Percentiles rank a stretch among this genome's conserved stretches.
phyloP scores from a whole-genome alignment of 1,139 yeast species.

The Magnusiomyces fungicola region DNA sequence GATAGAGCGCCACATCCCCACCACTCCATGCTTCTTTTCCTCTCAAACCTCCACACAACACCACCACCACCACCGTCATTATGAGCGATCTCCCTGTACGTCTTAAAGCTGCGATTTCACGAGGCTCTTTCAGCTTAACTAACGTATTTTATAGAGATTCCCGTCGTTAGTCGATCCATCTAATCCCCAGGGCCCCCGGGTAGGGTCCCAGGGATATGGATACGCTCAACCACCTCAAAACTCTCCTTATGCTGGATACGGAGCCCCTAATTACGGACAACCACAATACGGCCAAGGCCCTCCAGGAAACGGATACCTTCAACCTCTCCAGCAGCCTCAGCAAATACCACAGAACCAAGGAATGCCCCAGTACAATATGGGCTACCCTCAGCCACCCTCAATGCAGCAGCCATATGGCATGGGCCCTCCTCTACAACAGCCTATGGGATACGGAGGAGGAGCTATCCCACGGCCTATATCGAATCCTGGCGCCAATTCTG shows the following conservation, averaged over 20 bases:
- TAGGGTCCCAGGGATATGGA: neutral
- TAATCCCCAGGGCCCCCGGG: neutral
- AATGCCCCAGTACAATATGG: neutral
- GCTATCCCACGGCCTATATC: neutral
- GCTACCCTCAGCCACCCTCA: neutral
- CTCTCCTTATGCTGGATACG: neutral
- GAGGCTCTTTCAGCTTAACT: neutral
- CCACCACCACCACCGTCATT: neutral
- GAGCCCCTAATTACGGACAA: neutral
- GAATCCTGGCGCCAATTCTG: neutral
- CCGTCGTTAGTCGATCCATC: neutral
- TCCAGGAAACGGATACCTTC: neutral
- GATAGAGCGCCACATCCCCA: too few relatives aligned
- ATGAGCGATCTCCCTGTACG: conserved; percentile 1
- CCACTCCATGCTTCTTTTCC: neutral
- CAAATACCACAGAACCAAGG: conserved; percentile 1
- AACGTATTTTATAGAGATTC: neutral
- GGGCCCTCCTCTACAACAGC: neutral
- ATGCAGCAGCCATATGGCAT: neutral
- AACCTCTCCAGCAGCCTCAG: neutral
- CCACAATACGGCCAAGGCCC: neutral
- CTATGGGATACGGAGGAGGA: too few relatives aligned
- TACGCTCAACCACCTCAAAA: neutral
- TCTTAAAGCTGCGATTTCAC: neutral
- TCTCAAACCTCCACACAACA: neutral